Percentiles rank a stretch among this genome's conserved stretches.
phyloP scores from a whole-genome alignment of 148 eudicot species.

The Agrostemma githago region DNA sequence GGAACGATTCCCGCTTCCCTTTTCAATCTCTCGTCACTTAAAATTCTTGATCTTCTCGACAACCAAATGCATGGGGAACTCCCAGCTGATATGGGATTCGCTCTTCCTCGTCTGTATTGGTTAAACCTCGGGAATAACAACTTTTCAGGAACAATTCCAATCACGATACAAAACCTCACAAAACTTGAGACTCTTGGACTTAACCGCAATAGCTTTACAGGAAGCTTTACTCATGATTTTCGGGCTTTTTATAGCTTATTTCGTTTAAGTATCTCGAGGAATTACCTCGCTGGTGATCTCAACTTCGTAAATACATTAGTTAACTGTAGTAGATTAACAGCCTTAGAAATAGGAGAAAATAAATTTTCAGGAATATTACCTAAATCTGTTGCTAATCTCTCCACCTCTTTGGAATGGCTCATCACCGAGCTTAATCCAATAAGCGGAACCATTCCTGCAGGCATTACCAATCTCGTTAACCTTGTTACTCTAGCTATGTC shows the following conservation, averaged over 20 bases:
- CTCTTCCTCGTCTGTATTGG: slow-evolving; percentile 16
- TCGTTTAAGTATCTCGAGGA: background rate
- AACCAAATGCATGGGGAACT: slow-evolving; percentile 30
- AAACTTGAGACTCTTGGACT: slow-evolving; percentile 6
- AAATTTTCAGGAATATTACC: background rate
- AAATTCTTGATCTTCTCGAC: background rate
- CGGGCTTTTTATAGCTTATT: background rate
- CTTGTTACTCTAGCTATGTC: background rate
- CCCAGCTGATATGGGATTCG: slow-evolving; percentile 20
- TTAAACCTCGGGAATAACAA: slow-evolving; percentile 5
- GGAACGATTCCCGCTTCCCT: slow-evolving; percentile 31
- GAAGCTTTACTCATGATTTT: slow-evolving; percentile 9
- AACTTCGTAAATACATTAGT: slow-evolving; percentile 19
- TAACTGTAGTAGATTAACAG: slow-evolving; percentile 20
- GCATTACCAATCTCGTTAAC: background rate
- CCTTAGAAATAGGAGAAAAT: too few relatives aligned
- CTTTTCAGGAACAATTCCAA: slow-evolving; percentile 29
- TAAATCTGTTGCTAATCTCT: background rate
- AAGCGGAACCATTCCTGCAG: background rate
- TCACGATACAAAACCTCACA: slow-evolving; percentile 30
- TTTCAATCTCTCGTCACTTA: slow-evolving; percentile 28
- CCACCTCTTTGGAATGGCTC: background rate
- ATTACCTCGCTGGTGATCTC: slow-evolving; percentile 25
- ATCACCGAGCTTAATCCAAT: background rate
- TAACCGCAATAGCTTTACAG: slow-evolving; percentile 5